Conservation (phyloP, 1,284 basidiomycete species). For the Papiliotrema nemorosa region DNA sequence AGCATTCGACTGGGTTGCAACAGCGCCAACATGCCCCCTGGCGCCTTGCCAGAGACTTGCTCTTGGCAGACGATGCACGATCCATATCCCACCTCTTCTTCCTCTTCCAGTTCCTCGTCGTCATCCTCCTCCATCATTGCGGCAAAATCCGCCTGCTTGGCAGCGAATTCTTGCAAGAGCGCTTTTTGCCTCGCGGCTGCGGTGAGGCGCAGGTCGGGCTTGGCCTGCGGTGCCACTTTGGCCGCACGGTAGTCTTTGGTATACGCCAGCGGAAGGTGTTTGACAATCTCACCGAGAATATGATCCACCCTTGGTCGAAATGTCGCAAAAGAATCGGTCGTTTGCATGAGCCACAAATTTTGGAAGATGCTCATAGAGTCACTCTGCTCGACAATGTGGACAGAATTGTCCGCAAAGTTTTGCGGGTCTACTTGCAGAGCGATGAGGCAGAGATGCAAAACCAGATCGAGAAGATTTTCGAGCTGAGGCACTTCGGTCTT, state of each 20-base stretch:
- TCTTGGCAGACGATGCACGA: slow-evolving; percentile 98
- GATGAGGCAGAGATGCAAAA: slow-evolving; percentile 78
- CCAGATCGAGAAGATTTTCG: slow-evolving; percentile 72
- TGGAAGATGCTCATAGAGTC: slow-evolving; percentile 53
- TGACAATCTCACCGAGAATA: slow-evolving; percentile 67
- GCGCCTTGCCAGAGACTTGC: slow-evolving; percentile 66
- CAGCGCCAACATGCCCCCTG: slow-evolving; percentile 86
- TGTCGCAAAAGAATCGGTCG: slow-evolving; percentile 65
- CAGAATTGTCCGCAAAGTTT: slow-evolving; percentile 60
- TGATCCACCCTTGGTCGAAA: slow-evolving; percentile 69
- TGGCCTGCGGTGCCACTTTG: slow-evolving; percentile 56
- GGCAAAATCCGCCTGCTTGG: slow-evolving; percentile 76
- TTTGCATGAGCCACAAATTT: slow-evolving; percentile 70
- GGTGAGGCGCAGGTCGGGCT: slow-evolving; percentile 27
- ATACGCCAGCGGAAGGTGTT: slow-evolving; percentile 46
- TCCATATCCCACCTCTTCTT: slow-evolving; percentile 62
- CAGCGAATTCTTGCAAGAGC: slow-evolving; percentile 89
- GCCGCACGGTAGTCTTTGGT: slow-evolving; percentile 52
- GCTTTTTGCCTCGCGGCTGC: slow-evolving; percentile 64
- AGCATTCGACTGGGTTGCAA: slow-evolving; percentile 85
- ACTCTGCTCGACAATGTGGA: slow-evolving; percentile 58
- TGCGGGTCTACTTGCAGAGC: slow-evolving; percentile 66
- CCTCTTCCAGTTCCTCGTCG: slow-evolving; percentile 60
- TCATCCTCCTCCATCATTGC: slow-evolving; percentile 42
- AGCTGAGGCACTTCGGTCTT: slow-evolving; percentile 32